A percentile compares a stretch with the other conserved stretches of the same genome.
Conservation (phyloP, 1,284 basidiomycete genomes). For the Boletus mariae region DNA sequence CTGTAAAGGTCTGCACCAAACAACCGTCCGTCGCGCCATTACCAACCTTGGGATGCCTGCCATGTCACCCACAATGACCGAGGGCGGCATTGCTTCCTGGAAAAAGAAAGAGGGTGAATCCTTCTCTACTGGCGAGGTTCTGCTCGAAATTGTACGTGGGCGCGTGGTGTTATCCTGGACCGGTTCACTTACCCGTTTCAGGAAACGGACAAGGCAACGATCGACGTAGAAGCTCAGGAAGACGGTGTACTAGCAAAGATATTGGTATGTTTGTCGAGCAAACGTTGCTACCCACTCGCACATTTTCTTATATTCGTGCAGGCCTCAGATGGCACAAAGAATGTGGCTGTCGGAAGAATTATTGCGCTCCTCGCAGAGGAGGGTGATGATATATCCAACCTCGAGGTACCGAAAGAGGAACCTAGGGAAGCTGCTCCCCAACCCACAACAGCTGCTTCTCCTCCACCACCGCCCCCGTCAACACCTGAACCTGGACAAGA, state of each 20-base stretch:
- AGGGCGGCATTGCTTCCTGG: constrained; percentile 92
- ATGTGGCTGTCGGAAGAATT: constrained; percentile 81
- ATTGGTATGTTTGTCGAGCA: constrained; percentile 51
- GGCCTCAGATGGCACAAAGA: constrained; percentile 81
- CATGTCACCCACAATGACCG: constrained; percentile 99
- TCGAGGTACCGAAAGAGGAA: constrained; percentile 68
- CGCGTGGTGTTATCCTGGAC: neutral
- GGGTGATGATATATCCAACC: constrained; percentile 89
- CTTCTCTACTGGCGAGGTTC: constrained; percentile 84
- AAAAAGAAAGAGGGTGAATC: constrained; percentile 88
- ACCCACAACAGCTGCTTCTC: constrained; percentile 25
- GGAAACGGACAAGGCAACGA: constrained; percentile 99
- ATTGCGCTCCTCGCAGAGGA: constrained; percentile 96
- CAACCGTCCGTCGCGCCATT: constrained; percentile 53
- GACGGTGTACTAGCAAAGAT: constrained; percentile 95
- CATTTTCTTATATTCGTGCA: constrained; percentile 31
- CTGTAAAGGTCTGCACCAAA: constrained; percentile 55
- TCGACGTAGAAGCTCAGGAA: constrained; percentile 98
- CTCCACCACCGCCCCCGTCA: constrained; percentile 32
- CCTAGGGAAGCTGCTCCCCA: constrained; percentile 23
- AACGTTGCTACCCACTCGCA: neutral
- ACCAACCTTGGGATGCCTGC: constrained; percentile 85
- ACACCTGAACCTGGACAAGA: constrained; percentile 18
- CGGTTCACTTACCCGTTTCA: constrained; percentile 33
- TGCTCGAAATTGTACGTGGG: constrained; percentile 85